These are phyloP conservation scores for Millerago galiae DNA, from an alignment of 805 yeast genomes.

Conservation along the genomic window DNA sequence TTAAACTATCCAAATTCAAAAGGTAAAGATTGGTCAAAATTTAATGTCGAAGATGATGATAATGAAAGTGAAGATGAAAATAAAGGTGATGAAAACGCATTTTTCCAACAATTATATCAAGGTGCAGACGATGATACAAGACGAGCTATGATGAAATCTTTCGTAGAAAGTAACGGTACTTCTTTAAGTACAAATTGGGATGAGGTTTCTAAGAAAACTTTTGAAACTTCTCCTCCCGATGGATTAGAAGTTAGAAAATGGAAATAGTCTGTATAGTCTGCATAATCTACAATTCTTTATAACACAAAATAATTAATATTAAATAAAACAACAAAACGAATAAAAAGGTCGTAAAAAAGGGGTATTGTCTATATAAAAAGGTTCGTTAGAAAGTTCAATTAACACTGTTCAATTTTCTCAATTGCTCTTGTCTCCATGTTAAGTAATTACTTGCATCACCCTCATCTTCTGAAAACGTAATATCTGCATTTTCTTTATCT, in stretches of 20 bases:
- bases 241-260: slow-evolving; percentile 20
- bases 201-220: slow-evolving; percentile 63
- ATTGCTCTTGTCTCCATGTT: slow-evolving; percentile 23
- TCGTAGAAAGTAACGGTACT: slow-evolving; percentile 89
- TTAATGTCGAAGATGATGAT: slow-evolving; percentile 39
- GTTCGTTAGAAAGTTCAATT: not conserved
- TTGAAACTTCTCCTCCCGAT: slow-evolving; percentile 27
- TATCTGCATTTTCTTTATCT: slow-evolving; percentile 14
- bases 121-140: slow-evolving; percentile 82
- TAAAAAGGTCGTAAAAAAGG: not conserved
- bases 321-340: not conserved
- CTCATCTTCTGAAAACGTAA: slow-evolving; percentile 16
- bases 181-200: slow-evolving; percentile 90
- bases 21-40: slow-evolving; percentile 62
- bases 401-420: slow-evolving; percentile 18
- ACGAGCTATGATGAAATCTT: slow-evolving; percentile 97
- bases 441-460: slow-evolving; percentile 14
- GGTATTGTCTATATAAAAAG: not conserved
- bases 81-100: slow-evolving; percentile 47
- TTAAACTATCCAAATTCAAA: slow-evolving; percentile 54
- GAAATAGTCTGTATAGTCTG: not conserved
- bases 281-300: not conserved
- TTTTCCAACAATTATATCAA: slow-evolving; percentile 68
- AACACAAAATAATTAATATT: not conserved
- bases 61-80: slow-evolving; percentile 37